phyloP scores from a whole-genome alignment of 768 basidiomycete species.

The Boletus tomentosulus region DNA sequence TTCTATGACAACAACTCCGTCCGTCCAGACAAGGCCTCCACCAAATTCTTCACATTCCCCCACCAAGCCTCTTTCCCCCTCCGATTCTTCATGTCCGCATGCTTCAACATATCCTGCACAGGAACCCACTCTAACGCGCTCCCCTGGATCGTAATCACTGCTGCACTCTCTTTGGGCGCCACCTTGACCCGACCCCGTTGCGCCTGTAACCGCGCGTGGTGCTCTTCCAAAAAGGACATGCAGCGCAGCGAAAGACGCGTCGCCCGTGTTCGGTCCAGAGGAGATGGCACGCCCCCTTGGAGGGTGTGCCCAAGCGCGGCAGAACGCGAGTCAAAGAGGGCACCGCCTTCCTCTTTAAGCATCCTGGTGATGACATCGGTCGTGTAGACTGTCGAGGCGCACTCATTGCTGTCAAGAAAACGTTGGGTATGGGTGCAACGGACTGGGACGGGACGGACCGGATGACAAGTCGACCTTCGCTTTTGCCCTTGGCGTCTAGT shows the following conservation, averaged over 20 bases:
- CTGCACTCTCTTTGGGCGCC: constrained; percentile 64
- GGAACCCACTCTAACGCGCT: constrained; percentile 78
- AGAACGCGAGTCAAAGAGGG: constrained; percentile 88
- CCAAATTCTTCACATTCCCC: constrained; percentile 61
- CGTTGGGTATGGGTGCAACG: no score
- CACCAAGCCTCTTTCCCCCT: constrained; percentile 81
- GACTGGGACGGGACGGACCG: constrained; percentile 46
- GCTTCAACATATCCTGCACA: constrained; percentile 75
- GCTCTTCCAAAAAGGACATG: constrained; percentile 89
- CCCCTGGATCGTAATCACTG: constrained; percentile 89
- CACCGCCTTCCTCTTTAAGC: constrained; percentile 90
- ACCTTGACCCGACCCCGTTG: constrained; percentile 51
- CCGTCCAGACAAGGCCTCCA: constrained; percentile 69
- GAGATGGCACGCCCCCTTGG: constrained; percentile 94
- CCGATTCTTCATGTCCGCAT: constrained; percentile 89
- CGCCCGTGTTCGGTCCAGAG: constrained; percentile 88
- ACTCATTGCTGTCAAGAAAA: constrained; percentile 63
- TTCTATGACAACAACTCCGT: constrained; percentile 44
- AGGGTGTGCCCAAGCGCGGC: constrained; percentile 97
- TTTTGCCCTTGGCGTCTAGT: constrained; percentile 83
- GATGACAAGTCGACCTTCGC: constrained; percentile 91
- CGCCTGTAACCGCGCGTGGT: constrained; percentile 54
- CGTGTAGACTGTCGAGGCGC: constrained; percentile 82
- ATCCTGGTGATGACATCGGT: constrained; percentile 92
- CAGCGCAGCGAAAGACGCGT: constrained; percentile 86